Percentiles rank a stretch among this genome's conserved stretches.
Evolutionary conservation across 495 filamentous ascomycete genomes (phyloP).

Genomic region (Hypoxylon fragiforme): DNA sequence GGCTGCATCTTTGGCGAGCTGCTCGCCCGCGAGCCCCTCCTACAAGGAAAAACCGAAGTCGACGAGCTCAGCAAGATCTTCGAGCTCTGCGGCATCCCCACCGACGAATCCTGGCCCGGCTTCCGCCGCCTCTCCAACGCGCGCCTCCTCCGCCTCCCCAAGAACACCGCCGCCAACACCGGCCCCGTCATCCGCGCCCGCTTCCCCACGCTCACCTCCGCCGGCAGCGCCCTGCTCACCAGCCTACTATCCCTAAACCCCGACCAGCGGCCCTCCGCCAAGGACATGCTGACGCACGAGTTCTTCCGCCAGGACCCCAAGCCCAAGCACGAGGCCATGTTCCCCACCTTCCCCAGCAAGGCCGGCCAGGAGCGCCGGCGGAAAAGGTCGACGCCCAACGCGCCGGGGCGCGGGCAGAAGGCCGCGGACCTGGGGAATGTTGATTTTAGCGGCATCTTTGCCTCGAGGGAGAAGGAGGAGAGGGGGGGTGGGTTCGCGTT

Average conservation of each 20-base stretch:
- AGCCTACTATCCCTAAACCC: constrained; percentile 78
- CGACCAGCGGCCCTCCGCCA: constrained; percentile 65
- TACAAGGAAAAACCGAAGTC: constrained; percentile 94
- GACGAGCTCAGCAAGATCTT: constrained; percentile 80
- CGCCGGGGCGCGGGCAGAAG: constrained; percentile 79
- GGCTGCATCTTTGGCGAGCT: constrained; percentile 97
- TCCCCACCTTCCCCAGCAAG: constrained; percentile 91
- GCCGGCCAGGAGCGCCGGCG: constrained; percentile 87
- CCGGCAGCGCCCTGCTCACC: constrained; percentile 70
- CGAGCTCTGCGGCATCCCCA: constrained; percentile 86
- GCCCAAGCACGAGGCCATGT: constrained; percentile 83
- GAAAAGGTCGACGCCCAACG: constrained; percentile 74
- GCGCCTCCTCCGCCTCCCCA: constrained; percentile 77
- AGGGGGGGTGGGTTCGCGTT: constrained; percentile 80
- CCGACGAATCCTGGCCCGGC: constrained; percentile 79
- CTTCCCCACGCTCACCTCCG: constrained; percentile 79
- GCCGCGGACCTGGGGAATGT: constrained; percentile 64
- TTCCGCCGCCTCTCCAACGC: constrained; percentile 94
- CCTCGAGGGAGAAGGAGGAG: constrained; percentile 71
- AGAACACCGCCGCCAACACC: constrained; percentile 42
- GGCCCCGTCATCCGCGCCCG: constrained; percentile 62
- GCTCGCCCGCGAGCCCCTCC: constrained; percentile 75
- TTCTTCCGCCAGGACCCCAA: constrained; percentile 91
- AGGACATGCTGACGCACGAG: constrained; percentile 65
- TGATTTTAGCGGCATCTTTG: constrained; percentile 81